Evolutionary conservation across 2,329 filamentous ascomycete species (phyloP).

Genomic region (Byssothecium circinans): DNA sequence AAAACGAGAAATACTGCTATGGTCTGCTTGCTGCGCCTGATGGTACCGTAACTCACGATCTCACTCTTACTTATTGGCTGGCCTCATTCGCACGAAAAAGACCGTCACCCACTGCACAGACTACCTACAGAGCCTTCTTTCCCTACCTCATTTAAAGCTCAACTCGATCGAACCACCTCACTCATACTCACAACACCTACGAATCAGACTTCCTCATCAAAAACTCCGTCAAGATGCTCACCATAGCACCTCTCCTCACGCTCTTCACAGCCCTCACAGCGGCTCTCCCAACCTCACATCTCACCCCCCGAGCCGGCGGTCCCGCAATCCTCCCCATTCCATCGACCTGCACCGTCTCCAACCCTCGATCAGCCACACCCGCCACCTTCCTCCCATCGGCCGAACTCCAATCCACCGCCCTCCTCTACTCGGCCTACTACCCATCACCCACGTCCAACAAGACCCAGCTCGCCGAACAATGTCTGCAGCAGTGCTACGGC

Average conservation of each 20-base stretch:
- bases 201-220: not conserved
- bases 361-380: slow-evolving; percentile 23
- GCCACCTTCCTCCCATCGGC: slow-evolving; percentile 29
- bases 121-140: too few species aligned
- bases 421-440: slow-evolving; percentile 39
- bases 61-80: not conserved
- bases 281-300: slow-evolving; percentile 3
- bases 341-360: slow-evolving; percentile 38
- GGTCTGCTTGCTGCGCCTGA: not conserved
- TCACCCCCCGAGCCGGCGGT: slow-evolving; percentile 36
- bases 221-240: slow-evolving; percentile 3
- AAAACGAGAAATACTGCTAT: not conserved
- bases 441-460: slow-evolving; percentile 29
- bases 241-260: slow-evolving; percentile 3
- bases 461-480: slow-evolving; percentile 34
- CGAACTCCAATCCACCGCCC: slow-evolving; percentile 17
- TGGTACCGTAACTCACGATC: not conserved
- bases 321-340: slow-evolving; percentile 39
- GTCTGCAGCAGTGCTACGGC: slow-evolving; percentile 47
- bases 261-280: slow-evolving; percentile 4
- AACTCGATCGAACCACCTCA: not conserved
- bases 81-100: too few species aligned
- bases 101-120: too few species aligned
- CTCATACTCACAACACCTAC: not conserved
- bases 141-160: too few species aligned